Base-by-base conservation (phyloP, 108 stramenopile species). In the Pseudonitzschia multistriata region DNA sequence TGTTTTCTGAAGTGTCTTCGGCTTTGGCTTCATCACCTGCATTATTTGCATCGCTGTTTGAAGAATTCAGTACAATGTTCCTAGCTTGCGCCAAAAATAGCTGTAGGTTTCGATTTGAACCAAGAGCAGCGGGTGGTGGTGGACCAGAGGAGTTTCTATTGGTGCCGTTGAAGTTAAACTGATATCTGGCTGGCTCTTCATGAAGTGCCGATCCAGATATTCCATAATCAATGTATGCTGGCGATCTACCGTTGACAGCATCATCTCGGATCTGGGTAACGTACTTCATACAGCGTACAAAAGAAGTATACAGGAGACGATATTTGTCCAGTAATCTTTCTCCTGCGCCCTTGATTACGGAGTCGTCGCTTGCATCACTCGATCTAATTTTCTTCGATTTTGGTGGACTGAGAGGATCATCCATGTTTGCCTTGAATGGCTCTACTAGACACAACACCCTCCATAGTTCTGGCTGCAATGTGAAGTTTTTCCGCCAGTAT, bases 241-340 rank as follows among this genome's bases (percentile, higher is more conserved):
- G 70, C 5, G 70, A 24, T 59, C 52, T 21, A 14, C 56, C 35
- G 33, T 68, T 74, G 55, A 74, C 29, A 13, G 74, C 74, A 68
- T 74, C 67, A 8, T 74, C 67, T 53, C 67, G 74, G 39, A 68
- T 74, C 61, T 68, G 74, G 2, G 74, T 78, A 53, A 91, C 70
- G 54, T 94, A 94, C 56, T 79, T 85, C 82, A 94, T 85, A 76
- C 92, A 94, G 22, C 83, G 73, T 37, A 94, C 82, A 70, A 89
- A 94, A 45, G 88, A 86, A 39, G 88, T 82, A 66, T 91, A 94
- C 66, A 94, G 64, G 45, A 89, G 70, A 28, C 89, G 79, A 60
- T 83, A 89, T 49, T 78, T 79, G 14, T 89, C 88, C 36, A 88
- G 78, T 14, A 40, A 33, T 5, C n/a, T n/a, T 14, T 40, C 36